Conservation (phyloP, 257 asterid species). For the Salvia rosmarinus region DNA sequence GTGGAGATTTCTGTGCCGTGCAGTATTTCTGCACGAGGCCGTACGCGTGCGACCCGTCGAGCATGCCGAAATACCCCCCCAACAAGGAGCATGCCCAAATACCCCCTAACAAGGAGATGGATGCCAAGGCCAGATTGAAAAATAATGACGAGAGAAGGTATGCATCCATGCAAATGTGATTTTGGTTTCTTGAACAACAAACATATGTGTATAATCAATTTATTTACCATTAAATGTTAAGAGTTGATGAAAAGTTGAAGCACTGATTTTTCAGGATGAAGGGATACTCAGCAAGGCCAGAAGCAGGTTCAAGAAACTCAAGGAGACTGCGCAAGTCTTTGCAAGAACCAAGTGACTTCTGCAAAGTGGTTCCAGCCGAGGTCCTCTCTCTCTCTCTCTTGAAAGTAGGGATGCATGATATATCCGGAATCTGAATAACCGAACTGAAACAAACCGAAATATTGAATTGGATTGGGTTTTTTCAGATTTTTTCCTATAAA, state of each 20-base stretch:
- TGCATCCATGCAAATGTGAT: too few relatives aligned
- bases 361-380: slow-evolving; percentile 55
- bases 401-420: too few relatives aligned
- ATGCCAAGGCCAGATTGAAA: slow-evolving; percentile 88
- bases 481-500: too few relatives aligned
- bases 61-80: slow-evolving; percentile 86
- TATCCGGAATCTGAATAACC: too few relatives aligned
- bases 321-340: slow-evolving; percentile 55
- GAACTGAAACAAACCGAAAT: too few relatives aligned
- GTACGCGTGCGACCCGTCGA: slow-evolving; percentile 77
- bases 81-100: slow-evolving; percentile 87
- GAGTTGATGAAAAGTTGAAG: too few relatives aligned
- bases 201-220: too few relatives aligned
- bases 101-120: slow-evolving; percentile 97
- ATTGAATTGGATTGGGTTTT: too few relatives aligned
- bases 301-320: slow-evolving; percentile 52
- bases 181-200: too few relatives aligned
- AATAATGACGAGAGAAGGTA: slow-evolving; percentile 62
- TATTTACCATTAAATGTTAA: too few relatives aligned
- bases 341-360: slow-evolving; percentile 62
- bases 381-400: slow-evolving; percentile 46
- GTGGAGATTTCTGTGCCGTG: too few relatives aligned
- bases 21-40: slow-evolving; percentile 81
- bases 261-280: slow-evolving; percentile 56
- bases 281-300: slow-evolving; percentile 40